Percentiles rank a stretch among this genome's conserved stretches.
Conservation (phyloP, 2,329 filamentous ascomycete species). For the Leptographium radiaticola region DNA sequence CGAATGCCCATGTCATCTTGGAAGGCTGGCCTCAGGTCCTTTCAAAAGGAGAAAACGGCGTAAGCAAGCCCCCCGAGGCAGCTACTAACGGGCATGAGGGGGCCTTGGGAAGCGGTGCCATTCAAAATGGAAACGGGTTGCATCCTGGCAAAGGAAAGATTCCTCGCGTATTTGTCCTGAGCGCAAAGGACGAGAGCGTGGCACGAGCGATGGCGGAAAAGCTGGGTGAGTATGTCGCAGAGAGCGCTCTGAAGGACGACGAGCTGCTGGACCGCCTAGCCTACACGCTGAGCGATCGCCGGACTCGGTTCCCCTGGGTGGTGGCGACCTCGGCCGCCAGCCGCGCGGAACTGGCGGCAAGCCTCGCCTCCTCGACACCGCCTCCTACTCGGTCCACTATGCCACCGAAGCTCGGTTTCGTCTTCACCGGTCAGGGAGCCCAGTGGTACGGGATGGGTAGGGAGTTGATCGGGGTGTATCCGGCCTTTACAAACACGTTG, state of each 20-base stretch:
- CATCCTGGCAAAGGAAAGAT: not conserved
- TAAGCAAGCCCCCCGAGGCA: not conserved
- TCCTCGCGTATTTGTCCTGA: slow-evolving; percentile 23
- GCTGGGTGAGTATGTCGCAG: not conserved
- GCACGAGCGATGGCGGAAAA: not conserved
- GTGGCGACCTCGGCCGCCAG: not conserved
- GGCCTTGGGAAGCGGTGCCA: not conserved
- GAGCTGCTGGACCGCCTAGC: slow-evolving; percentile 5
- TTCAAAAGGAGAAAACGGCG: slow-evolving; percentile 20
- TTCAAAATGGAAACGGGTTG: not conserved
- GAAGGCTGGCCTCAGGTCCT: not conserved
- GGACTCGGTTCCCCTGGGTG: slow-evolving; percentile 5
- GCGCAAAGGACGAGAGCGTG: slow-evolving; percentile 6
- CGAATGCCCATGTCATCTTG: slow-evolving; percentile 14
- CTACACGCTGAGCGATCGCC: slow-evolving; percentile 19
- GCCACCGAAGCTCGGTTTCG: slow-evolving; percentile 5
- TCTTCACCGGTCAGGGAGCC: slow-evolving; percentile 19
- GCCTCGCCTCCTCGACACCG: not conserved
- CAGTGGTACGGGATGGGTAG: slow-evolving; percentile 17
- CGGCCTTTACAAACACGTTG: not conserved
- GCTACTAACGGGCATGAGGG: not conserved
- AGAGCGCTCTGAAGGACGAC: not conserved
- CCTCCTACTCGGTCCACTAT: too few relatives aligned
- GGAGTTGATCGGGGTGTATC: slow-evolving; percentile 14
- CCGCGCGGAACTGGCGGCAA: not conserved